Base-by-base conservation (phyloP, 768 basidiomycete species). In the Harrya chromipes region DNA sequence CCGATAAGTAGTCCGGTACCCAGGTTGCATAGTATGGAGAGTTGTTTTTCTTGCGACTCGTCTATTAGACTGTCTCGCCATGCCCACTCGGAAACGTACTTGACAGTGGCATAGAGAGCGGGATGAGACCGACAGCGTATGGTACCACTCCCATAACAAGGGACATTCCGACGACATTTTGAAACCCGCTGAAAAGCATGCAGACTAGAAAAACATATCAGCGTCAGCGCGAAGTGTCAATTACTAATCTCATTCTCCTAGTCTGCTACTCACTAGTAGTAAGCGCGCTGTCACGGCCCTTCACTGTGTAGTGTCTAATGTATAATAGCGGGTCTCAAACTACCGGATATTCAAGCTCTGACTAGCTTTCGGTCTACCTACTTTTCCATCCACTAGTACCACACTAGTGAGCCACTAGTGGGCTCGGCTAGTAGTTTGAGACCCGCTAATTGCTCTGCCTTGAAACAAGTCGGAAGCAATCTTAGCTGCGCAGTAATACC, bases 1-100 rank as follows among this genome's bases (percentile, higher is more conserved):
- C 94, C 94, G 13, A 97, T 77, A 16, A 98, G 76, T 11, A 97
- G 72, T 11, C 94, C 94, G 8, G 87, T 87, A 11, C 90, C 87
- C 14, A 91, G 64, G 37, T 79, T 78, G 8, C 76, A 78, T 27
- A 85, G 64, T 36, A 67, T 58, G 19, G 72, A 72, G 38, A 78
- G 57, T 69, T 71, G 55, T 76, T 70, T 67, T 73, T 68, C 51
- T 77, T 72, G 35, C 72, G 55, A 56, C 71, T 17, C n/a, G 72
- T 70, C 33, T 73, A 45, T 55, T 33, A 58, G 47, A 35, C 33
- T 14, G 31, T 16, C 17, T 33, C 19, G 17, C 13, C 38, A 43
- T 23, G 5, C 43, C 56, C 40, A 36, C n/a, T 47, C 27, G 33
- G 20, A 40, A 33, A 57, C 59, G 51, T 40, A 87, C 85, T 82